phyloP scores from a whole-genome alignment of 805 yeast species.

The Starmerella floricola region DNA sequence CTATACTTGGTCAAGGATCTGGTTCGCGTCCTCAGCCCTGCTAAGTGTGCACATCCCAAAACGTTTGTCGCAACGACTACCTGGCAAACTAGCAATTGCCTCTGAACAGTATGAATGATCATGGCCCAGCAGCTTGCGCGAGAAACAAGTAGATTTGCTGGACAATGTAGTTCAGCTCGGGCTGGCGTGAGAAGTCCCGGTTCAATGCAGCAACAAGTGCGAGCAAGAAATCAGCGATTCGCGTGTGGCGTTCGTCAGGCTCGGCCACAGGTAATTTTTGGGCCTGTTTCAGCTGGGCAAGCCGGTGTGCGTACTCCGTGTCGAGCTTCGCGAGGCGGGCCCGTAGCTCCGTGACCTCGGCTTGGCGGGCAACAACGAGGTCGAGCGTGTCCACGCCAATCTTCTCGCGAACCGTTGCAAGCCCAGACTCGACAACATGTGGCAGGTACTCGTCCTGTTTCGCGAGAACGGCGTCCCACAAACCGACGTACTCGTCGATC shows the following conservation, averaged over 20 bases:
- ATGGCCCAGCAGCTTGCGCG: not conserved
- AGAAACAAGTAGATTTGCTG: constrained; percentile 14
- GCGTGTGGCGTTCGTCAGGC: constrained; percentile 1
- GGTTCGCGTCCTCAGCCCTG: too few relatives aligned
- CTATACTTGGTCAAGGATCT: constrained; percentile 1
- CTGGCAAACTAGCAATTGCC: too few relatives aligned
- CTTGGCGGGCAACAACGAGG: constrained; percentile 2
- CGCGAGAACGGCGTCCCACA: constrained; percentile 9
- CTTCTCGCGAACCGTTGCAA: constrained; percentile 9
- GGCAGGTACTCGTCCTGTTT: constrained; percentile 8
- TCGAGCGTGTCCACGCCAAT: constrained; percentile 13
- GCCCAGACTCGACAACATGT: constrained; percentile 6
- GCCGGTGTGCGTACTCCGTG: constrained; percentile 3
- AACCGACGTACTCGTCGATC: constrained; percentile 12
- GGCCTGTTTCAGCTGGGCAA: constrained; percentile 1
- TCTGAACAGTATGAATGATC: too few relatives aligned
- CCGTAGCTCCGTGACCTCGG: not conserved
- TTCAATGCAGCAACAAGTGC: constrained; percentile 13
- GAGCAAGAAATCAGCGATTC: constrained; percentile 15
- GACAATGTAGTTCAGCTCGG: constrained; percentile 13
- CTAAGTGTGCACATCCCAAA: too few relatives aligned
- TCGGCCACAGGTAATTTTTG: not conserved
- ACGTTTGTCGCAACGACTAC: too few relatives aligned
- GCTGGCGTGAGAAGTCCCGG: constrained; percentile 10
- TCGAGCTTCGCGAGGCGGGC: constrained; percentile 8